Evolutionary conservation across 2,329 filamentous ascomycete genomes (phyloP), one percentile per base, ranked within the genome.

Genomic region (Triangularia verruculosa): DNA sequence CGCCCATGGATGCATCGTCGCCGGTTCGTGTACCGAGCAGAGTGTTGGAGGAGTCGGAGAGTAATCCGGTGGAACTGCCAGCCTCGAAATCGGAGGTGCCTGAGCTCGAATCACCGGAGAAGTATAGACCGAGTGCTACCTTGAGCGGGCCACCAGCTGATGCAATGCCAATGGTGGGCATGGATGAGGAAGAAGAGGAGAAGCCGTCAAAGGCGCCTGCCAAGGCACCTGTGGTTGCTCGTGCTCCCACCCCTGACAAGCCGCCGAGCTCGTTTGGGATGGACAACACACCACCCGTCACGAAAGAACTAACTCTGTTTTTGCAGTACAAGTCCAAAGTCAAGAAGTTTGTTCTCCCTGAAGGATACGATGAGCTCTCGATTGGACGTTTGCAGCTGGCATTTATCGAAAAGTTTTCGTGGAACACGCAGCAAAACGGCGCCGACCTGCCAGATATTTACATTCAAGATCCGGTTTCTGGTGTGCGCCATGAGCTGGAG

Each of bases 341-440:
- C 70, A 98, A 97, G 78, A 98, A 98, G 75, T 96, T 96, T 74
- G 87, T 97, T 15, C 84, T 98, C 32, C 80, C 91, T 0, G 93
- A 96, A 74, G 94, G 94, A 1, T 89, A 89, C 69, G 88, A 89
- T 30, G 92, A 94, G 66, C 82, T 99, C 11, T 94, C 92, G 2
- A 89, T 97, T 64, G 93, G 93, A 1, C 86, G 93, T 24, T 78
- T 99, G 63, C 94, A 99, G 75, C 83, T 99, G 27, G 94, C 95
- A 0, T 99, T 99, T 71, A 99, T 99, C 70, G 95, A 99, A 70
- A 99, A 97, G 74, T 99, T 99, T 74, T 95, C 94, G 0, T 99
- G 96, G 93, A 98, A 97, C 71, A 97, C 94, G 0, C 93, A 98
- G 70, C 90, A 92, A 65, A 96, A 97, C 71, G 95, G 95, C 7